Evolutionary conservation across 371 early-diverging fungal species (phyloP).

Genomic region (Mucor saturninus): DNA sequence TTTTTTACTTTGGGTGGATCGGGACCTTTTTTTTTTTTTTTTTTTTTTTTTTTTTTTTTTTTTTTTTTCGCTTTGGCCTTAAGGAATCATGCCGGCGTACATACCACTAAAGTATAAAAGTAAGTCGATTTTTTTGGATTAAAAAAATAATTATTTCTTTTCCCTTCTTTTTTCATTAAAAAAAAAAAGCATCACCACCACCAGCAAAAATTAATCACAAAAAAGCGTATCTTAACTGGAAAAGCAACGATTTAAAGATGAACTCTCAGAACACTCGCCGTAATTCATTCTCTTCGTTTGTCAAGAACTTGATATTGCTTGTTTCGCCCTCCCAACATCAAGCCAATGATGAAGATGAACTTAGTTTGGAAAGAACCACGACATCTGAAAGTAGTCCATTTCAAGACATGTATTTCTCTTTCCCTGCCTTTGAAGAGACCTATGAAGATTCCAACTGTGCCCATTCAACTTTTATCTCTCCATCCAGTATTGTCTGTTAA

Average conservation of each 20-base stretch:
- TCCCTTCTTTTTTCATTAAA: not conserved
- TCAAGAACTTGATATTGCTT: conserved; percentile 34
- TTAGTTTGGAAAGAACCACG: conserved; percentile 4
- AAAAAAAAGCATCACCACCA: conserved; percentile 7
- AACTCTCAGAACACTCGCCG: conserved; percentile 12
- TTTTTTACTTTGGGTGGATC: conserved; percentile 10
- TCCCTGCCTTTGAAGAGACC: conserved; percentile 32
- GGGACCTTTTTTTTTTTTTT: conserved; percentile 16
- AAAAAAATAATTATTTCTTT: not conserved
- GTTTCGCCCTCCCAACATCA: conserved; percentile 27
- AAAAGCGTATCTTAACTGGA: too few species aligned
- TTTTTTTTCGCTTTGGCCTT: conserved; percentile 12
- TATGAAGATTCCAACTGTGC: conserved; percentile 19
- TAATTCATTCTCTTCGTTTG: conserved; percentile 36
- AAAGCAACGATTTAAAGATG: not conserved
- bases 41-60: not conserved
- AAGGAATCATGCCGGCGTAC: conserved; percentile 21
- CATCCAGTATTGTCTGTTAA: not conserved
- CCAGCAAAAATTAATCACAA: not conserved
- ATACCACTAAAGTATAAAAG: not conserved
- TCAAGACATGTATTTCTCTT: conserved; percentile 34
- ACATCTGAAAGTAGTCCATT: conserved; percentile 23
- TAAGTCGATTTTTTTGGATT: too few species aligned
- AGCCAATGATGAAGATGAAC: not conserved
- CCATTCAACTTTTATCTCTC: not conserved